Conservation (phyloP, 2,329 filamentous ascomycete species). For the Fusarium burgessii region DNA sequence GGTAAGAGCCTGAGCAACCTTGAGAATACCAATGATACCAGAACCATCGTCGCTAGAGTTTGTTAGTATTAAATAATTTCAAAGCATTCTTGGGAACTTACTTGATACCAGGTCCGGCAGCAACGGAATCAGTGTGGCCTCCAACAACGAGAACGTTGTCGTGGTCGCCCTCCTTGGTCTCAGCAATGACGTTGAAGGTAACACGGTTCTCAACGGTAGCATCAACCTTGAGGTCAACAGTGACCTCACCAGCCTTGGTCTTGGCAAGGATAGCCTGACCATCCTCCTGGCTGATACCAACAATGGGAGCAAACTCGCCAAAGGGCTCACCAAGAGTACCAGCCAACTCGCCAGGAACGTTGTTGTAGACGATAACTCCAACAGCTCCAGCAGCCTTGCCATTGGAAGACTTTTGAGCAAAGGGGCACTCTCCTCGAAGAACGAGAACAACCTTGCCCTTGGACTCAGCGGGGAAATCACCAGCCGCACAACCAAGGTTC, state of each 20-base stretch:
- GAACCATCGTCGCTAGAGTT: constrained; percentile 65
- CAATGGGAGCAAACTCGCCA: constrained; percentile 61
- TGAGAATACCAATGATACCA: constrained; percentile 62
- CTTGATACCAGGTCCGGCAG: constrained; percentile 69
- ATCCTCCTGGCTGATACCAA: constrained; percentile 64
- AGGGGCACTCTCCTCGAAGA: constrained; percentile 69
- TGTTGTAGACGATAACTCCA: constrained; percentile 73
- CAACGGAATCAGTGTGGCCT: constrained; percentile 61
- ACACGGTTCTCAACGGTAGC: constrained; percentile 61
- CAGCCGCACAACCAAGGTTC: constrained; percentile 65
- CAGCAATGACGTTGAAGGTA: constrained; percentile 64
- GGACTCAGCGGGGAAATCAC: constrained; percentile 65
- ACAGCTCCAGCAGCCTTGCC: constrained; percentile 69
- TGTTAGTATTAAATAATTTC: not conserved
- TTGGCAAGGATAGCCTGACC: constrained; percentile 51
- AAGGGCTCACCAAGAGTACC: constrained; percentile 67
- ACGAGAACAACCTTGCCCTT: constrained; percentile 70
- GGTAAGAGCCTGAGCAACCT: constrained; percentile 57
- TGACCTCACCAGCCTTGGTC: constrained; percentile 50
- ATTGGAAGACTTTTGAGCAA: constrained; percentile 66
- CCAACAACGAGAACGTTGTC: constrained; percentile 62
- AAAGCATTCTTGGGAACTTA: constrained; percentile 31
- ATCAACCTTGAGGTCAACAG: constrained; percentile 57
- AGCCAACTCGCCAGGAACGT: constrained; percentile 60
- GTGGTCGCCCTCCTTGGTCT: constrained; percentile 61